Evolutionary conservation across 805 yeast genomes (phyloP).

Genomic region (Suhomyces sp.): DNA sequence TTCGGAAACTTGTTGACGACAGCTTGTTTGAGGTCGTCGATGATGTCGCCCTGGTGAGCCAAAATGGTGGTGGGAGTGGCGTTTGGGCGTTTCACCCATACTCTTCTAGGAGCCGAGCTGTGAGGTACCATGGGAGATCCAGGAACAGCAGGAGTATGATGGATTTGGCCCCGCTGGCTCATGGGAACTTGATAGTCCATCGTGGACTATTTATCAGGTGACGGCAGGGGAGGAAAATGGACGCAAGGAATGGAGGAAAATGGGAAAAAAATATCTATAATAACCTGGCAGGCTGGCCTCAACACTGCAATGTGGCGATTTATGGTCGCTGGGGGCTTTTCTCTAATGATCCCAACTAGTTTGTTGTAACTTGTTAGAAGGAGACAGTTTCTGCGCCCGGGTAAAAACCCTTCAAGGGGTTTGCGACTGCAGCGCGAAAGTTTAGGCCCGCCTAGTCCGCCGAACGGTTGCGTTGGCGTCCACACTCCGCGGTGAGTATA

Average conservation of each 20-base stretch:
- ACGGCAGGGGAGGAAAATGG: background rate
- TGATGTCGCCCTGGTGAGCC: slow-evolving; percentile 59
- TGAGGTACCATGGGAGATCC: background rate
- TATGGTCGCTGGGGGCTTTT: background rate
- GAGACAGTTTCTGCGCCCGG: background rate
- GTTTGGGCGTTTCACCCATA: slow-evolving; percentile 52
- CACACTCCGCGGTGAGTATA: background rate
- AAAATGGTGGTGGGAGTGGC: slow-evolving; percentile 68
- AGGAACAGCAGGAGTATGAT: background rate
- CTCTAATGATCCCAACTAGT: background rate
- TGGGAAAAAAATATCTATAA: background rate
- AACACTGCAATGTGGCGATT: background rate
- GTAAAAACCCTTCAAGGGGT: background rate
- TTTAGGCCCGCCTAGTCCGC: background rate
- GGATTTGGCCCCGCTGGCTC: background rate
- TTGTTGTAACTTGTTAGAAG: background rate
- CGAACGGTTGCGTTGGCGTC: background rate
- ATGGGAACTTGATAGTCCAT: background rate
- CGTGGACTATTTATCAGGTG: background rate
- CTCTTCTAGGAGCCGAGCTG: slow-evolving; percentile 22
- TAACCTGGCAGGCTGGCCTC: background rate
- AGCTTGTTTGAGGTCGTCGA: slow-evolving; percentile 77
- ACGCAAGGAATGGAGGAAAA: background rate
- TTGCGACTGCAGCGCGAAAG: background rate
- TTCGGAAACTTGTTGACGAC: slow-evolving; percentile 66